A percentile compares a stretch with the other conserved stretches of the same genome.
phyloP scores from a whole-genome alignment of 805 yeast genomes.

The Maudiozyma serrabonitensis region DNA sequence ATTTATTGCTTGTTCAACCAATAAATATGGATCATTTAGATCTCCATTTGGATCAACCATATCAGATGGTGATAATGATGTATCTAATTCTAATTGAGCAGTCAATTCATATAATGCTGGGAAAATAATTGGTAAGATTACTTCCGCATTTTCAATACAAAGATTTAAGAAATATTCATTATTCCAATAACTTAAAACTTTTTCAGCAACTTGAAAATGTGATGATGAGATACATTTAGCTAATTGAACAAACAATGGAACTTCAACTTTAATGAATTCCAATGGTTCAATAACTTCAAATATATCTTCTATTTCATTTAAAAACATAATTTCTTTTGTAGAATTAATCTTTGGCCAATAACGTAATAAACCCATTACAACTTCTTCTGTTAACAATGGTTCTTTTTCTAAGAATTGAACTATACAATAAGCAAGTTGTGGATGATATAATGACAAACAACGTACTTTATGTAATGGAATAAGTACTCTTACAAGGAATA shows the following conservation, averaged over 20 bases:
- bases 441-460: slow-evolving; percentile 82
- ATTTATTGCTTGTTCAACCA: slow-evolving; percentile 32
- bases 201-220: slow-evolving; percentile 95
- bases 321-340: slow-evolving; percentile 91
- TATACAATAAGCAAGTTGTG: slow-evolving; percentile 93
- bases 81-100: slow-evolving; percentile 29
- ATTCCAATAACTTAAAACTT: slow-evolving; percentile 88
- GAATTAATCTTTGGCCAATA: slow-evolving; percentile 96
- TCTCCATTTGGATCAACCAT: slow-evolving; percentile 1
- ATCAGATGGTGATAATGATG: slow-evolving; percentile 4
- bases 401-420: slow-evolving; percentile 96
- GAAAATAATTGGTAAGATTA: slow-evolving; percentile 83
- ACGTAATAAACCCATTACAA: slow-evolving; percentile 83
- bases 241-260: slow-evolving; percentile 87
- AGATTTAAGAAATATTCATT: slow-evolving; percentile 86
- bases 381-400: slow-evolving; percentile 85
- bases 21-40: slow-evolving; percentile 27
- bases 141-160: slow-evolving; percentile 87
- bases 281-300: slow-evolving; percentile 92
- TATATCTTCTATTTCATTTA: slow-evolving; percentile 93
- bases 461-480: slow-evolving; percentile 90
- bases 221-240: slow-evolving; percentile 90
- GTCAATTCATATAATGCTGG: slow-evolving; percentile 84
- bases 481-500: slow-evolving; percentile 74
- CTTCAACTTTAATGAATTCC: slow-evolving; percentile 84